Conservation (phyloP, 2,329 filamentous ascomycete species). For the Fusarium mundagurra region DNA sequence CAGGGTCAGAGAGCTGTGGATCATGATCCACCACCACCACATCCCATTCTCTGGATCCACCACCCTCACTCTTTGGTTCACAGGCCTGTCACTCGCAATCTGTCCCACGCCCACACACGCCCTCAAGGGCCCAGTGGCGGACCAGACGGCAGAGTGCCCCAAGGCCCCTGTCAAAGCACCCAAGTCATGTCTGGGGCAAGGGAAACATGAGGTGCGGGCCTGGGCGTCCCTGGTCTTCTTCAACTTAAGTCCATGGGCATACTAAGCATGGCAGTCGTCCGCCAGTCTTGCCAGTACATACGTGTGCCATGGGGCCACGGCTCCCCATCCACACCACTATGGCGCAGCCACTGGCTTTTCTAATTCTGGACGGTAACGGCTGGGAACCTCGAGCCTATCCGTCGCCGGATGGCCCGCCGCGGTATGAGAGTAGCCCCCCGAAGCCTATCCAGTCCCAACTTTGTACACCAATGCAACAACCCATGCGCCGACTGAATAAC, state of each 20-base stretch:
- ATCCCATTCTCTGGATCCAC: slow-evolving; percentile 39
- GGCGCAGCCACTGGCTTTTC: slow-evolving; percentile 49
- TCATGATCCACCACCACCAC: slow-evolving; percentile 41
- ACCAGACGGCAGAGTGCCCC: slow-evolving; percentile 44
- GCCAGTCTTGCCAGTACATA: slow-evolving; percentile 33
- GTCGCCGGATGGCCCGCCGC: slow-evolving; percentile 45
- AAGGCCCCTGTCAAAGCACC: slow-evolving; percentile 38
- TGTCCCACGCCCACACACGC: slow-evolving; percentile 28
- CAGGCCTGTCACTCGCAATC: slow-evolving; percentile 21
- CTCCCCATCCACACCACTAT: slow-evolving; percentile 43
- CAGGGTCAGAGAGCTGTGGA: slow-evolving; percentile 50
- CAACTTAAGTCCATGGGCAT: slow-evolving; percentile 29
- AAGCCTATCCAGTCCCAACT: slow-evolving; percentile 32
- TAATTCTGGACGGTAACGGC: slow-evolving; percentile 48
- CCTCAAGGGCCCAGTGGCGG: slow-evolving; percentile 34
- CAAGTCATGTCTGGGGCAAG: slow-evolving; percentile 44
- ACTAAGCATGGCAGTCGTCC: slow-evolving; percentile 8
- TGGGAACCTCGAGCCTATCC: slow-evolving; percentile 34
- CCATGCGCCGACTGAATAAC: slow-evolving; percentile 44
- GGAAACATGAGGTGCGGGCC: slow-evolving; percentile 43
- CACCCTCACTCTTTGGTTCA: slow-evolving; percentile 23
- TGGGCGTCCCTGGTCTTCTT: slow-evolving; percentile 27
- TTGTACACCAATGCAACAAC: slow-evolving; percentile 33
- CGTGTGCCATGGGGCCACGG: slow-evolving; percentile 28
- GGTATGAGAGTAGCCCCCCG: slow-evolving; percentile 41